These are phyloP conservation scores for Taiozyma sp. DNA, from an alignment of 1,139 yeast species.

Conservation along the genomic window DNA sequence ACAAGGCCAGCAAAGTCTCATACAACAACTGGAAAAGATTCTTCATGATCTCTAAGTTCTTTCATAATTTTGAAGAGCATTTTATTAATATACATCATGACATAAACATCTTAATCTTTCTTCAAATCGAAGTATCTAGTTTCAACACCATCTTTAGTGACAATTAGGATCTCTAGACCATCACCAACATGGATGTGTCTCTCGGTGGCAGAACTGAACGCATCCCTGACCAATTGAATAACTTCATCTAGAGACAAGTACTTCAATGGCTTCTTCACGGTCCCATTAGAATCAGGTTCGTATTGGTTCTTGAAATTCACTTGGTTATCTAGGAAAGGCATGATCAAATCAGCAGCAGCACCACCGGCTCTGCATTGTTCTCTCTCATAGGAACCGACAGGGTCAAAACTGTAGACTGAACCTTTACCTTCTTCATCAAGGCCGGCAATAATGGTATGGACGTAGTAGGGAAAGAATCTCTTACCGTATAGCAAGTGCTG, in stretches of 20 bases:
- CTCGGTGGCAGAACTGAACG: constrained; percentile 94
- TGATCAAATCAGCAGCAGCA: constrained; percentile 90
- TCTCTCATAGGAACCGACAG: constrained; percentile 96
- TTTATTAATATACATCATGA: neutral
- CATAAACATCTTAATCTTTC: constrained; percentile 50
- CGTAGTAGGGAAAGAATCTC: constrained; percentile 95
- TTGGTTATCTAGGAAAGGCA: constrained; percentile 97
- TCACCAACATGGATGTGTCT: constrained; percentile 99
- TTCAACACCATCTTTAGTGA: constrained; percentile 89
- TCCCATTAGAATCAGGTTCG: constrained; percentile 72
- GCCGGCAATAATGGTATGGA: constrained; percentile 91
- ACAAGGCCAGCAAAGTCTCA: constrained; percentile 6
- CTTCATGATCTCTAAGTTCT: neutral
- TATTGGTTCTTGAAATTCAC: constrained; percentile 91
- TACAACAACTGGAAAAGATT: constrained; percentile 12
- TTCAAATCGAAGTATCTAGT: constrained; percentile 81
- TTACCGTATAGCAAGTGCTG: constrained; percentile 90
- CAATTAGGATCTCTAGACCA: constrained; percentile 83
- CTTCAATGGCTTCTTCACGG: constrained; percentile 51
- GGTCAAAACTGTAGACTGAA: constrained; percentile 93
- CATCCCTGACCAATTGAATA: constrained; percentile 80
- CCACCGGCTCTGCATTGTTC: constrained; percentile 98
- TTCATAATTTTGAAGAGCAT: neutral
- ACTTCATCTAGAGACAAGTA: constrained; percentile 80
- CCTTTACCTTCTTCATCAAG: constrained; percentile 93